phyloP scores from a whole-genome alignment of 2,329 filamentous ascomycete species.

The Alternaria rosae region DNA sequence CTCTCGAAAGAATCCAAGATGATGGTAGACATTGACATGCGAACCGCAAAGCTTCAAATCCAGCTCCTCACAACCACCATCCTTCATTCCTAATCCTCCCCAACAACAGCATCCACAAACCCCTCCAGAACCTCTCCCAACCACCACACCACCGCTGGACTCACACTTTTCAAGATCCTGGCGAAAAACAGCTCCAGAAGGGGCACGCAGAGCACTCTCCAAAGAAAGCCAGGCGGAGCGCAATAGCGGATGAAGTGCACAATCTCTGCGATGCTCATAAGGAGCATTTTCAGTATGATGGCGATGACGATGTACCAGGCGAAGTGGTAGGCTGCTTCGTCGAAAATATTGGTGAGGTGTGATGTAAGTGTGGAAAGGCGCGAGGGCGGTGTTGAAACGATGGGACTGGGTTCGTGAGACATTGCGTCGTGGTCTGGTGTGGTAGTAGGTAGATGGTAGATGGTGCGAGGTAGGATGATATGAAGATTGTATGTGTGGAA shows the following conservation, averaged over 20 bases:
- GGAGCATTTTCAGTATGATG: background rate
- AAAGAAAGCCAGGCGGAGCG: background rate
- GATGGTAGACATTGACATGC: background rate
- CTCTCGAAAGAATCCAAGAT: rapidly evolving
- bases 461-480: background rate
- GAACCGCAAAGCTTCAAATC: rapidly evolving
- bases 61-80: background rate
- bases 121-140: too few species aligned
- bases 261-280: rapidly evolving
- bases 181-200: too few species aligned
- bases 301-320: background rate
- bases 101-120: background rate
- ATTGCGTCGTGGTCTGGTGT: background rate
- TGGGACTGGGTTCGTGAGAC: background rate
- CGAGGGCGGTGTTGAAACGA: background rate
- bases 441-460: background rate
- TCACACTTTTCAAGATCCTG: too few species aligned
- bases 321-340: background rate
- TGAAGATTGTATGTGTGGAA: background rate
- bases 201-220: too few species aligned
- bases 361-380: background rate
- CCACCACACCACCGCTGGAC: too few species aligned
- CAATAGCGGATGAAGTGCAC: background rate
- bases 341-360: background rate
- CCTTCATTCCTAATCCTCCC: background rate